Percentiles rank a stretch among this genome's conserved stretches.
phyloP scores from a whole-genome alignment of 306 rosid species.

The Hippophae tibetana region DNA sequence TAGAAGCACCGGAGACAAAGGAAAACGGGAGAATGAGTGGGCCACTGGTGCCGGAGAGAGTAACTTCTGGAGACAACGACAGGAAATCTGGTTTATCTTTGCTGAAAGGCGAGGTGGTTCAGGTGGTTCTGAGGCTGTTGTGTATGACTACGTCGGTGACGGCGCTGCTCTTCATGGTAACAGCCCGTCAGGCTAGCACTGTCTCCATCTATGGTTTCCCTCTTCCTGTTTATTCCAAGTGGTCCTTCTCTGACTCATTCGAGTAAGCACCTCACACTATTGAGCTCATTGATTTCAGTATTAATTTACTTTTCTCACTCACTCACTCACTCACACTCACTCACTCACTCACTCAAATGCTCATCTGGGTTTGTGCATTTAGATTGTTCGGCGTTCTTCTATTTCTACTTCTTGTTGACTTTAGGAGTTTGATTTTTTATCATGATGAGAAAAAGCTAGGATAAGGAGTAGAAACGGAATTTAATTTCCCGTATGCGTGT shows the following conservation, averaged over 20 bases:
- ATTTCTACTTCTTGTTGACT: no score
- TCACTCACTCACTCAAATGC: no score
- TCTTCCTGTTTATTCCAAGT: conserved; percentile 60
- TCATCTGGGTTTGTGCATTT: no score
- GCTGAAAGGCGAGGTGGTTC: conserved; percentile 37
- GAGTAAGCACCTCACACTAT: conserved; percentile 32
- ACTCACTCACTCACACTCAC: no score
- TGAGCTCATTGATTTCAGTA: neutral
- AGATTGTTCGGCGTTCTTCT: no score
- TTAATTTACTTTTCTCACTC: neutral
- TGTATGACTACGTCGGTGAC: conserved; percentile 43
- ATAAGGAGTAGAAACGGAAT: no score
- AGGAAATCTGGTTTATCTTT: neutral
- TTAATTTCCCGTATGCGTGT: no score
- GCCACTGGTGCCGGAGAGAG: conserved; percentile 16
- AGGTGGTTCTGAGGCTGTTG: conserved; percentile 36
- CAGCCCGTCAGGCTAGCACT: conserved; percentile 48
- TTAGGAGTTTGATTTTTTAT: no score
- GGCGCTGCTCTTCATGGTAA: conserved; percentile 58
- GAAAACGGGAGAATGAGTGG: conserved; percentile 36
- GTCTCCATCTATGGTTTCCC: conserved; percentile 51
- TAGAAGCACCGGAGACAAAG: conserved; percentile 25
- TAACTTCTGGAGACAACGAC: neutral
- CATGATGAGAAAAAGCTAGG: no score
- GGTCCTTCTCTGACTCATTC: conserved; percentile 69